These are phyloP conservation scores for Penicillium robsamsonii DNA, from an alignment of 495 filamentous ascomycete genomes.

Conservation along the genomic window DNA sequence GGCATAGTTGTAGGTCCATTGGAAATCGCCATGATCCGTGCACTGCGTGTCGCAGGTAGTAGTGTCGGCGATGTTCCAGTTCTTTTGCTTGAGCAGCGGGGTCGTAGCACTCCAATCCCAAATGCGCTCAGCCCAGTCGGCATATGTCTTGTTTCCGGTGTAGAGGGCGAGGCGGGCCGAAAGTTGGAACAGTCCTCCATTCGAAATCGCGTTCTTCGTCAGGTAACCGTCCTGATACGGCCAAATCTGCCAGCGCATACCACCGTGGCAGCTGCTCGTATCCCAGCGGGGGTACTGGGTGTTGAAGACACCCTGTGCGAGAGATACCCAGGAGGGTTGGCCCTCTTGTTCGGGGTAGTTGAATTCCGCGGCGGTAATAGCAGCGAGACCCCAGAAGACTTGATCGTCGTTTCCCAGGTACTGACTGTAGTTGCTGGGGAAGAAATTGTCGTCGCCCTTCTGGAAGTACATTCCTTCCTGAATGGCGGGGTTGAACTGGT, in stretches of 20 bases:
- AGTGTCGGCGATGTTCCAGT: constrained; percentile 65
- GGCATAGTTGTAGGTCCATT: constrained; percentile 77
- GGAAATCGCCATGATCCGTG: constrained; percentile 55
- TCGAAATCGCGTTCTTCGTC: constrained; percentile 78
- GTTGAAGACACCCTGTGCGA: constrained; percentile 63
- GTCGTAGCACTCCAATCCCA: constrained; percentile 65
- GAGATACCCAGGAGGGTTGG: constrained; percentile 60
- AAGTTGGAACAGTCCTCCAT: constrained; percentile 80
- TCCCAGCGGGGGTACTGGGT: constrained; percentile 69
- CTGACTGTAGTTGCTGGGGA: constrained; percentile 52
- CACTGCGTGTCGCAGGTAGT: constrained; percentile 58
- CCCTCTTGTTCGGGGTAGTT: constrained; percentile 62
- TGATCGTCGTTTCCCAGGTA: constrained; percentile 71
- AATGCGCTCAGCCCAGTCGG: constrained; percentile 68
- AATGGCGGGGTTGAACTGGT: constrained; percentile 62
- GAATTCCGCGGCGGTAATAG: constrained; percentile 71
- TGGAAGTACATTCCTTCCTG: constrained; percentile 66
- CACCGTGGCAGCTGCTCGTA: constrained; percentile 64
- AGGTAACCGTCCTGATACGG: constrained; percentile 76
- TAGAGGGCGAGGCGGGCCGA: constrained; percentile 71
- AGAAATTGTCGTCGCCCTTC: constrained; percentile 65
- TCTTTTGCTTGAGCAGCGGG: constrained; percentile 50
- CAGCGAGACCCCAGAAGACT: constrained; percentile 75
- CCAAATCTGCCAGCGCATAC: constrained; percentile 83
- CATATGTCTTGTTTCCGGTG: constrained; percentile 74